Base-by-base conservation (phyloP, 371 early-diverging fungal genomes). In the Lichtheimia hyalospora region DNA sequence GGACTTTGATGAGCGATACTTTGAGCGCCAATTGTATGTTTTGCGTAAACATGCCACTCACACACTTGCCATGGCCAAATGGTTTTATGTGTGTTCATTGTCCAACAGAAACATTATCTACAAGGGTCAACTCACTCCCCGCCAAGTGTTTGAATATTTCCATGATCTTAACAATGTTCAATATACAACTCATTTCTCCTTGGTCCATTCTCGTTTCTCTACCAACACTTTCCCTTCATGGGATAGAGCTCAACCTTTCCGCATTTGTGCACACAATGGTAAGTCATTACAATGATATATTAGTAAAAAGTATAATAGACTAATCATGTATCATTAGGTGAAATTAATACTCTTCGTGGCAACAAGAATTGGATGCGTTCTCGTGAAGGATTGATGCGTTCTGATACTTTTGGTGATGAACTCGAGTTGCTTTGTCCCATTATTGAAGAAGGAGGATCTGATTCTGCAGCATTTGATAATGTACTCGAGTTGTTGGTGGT, bases 321-420 rank as follows among this genome's bases (percentile, higher is more conserved):
- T n/a, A n/a, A n/a, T n/a, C n/a, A n/a, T n/a, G n/a, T n/a, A n/a
- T n/a, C n/a, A 39, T 20, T 70, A 91, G 92, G 92, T 75, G 97
- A 98, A 75, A 98, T 98, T 70, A 98, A 98, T 73, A 97, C 98
- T 5, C 84, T 98, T 34, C 89, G 95, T 57, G 98, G 98, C 43
- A 98, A 98, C 86, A 96, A 95, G 77, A 97, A 96, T 83, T 96
- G 97, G 96, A 97, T 96, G 96, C 89, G 96, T 28, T 94, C 98
- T 49, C 89, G 97, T 43, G 96, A 97, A 74, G 96, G 97, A 57
- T 86, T 94, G 63, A 90, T 98, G 87, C 74, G 83, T 49, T 92
- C 92, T 13, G 84, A 82, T 40, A 83, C 83, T 34, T 96, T 97
- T 73, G 90, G 88, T 49, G 66, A 81, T 3, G 89, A 92, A 25